Evolutionary conservation across 352 stramenopile genomes (phyloP).

Genomic region (Pythium aquatile): DNA sequence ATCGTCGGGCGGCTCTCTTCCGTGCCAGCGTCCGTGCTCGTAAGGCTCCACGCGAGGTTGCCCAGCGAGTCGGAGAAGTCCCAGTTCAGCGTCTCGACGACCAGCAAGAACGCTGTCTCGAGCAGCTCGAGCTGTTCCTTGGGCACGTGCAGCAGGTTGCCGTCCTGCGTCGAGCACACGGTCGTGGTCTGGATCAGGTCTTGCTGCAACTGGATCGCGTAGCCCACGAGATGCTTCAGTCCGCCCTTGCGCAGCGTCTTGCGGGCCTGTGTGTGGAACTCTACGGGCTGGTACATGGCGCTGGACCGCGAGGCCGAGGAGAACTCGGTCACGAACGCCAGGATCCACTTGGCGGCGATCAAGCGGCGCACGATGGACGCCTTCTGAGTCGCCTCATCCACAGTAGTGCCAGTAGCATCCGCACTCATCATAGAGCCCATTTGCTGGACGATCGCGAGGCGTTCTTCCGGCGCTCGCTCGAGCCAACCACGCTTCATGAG

Average conservation of each 20-base stretch:
- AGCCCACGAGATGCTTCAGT: constrained; percentile 57
- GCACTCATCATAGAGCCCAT: constrained; percentile 64
- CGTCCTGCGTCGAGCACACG: constrained; percentile 37
- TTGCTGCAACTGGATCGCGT: constrained; percentile 64
- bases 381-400: constrained; percentile 1
- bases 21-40: constrained; percentile 27
- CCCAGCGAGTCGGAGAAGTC: constrained; percentile 57
- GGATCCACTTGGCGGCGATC: constrained; percentile 76
- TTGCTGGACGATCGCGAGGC: constrained; percentile 58
- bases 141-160: constrained; percentile 35
- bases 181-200: constrained; percentile 72
- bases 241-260: constrained; percentile 57
- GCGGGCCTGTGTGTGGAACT: constrained; percentile 80
- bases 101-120: constrained; percentile 71
- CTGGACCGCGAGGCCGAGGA: constrained; percentile 73
- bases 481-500: constrained; percentile 85
- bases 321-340: constrained; percentile 85
- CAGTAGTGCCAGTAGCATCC: neutral
- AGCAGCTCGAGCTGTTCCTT: constrained; percentile 71
- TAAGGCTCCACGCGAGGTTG: constrained; percentile 74
- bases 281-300: constrained; percentile 78
- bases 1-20: constrained; percentile 45
- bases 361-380: constrained; percentile 36
- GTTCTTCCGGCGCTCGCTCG: constrained; percentile 52
- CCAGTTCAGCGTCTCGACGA: constrained; percentile 82